Evolutionary conservation across 352 stramenopile species (phyloP), one percentile per base, ranked within the genome.

Genomic region (Globisporangium alternatum): DNA sequence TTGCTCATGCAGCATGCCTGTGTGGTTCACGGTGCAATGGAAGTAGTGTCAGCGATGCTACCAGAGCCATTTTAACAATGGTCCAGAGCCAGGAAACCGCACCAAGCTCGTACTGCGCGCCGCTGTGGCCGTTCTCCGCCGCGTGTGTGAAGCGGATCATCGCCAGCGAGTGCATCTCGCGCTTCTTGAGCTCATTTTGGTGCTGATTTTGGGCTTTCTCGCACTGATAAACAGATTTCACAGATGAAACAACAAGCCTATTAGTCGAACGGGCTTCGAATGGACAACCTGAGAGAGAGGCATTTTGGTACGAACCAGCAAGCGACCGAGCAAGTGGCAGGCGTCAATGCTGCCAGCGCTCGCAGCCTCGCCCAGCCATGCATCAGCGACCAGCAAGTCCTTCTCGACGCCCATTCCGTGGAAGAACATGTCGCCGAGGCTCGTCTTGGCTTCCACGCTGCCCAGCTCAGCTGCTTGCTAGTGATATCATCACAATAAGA

Each of bases 401-500:
- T 70, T 80, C 43, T 88, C 80, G 19, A 78, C 65, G 37, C 72
- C 77, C 5, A 72, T 65, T 1, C 82, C 85, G 15, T 61, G 58
- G 17, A 81, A 68, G 62, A 78, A 72, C 76, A 90, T 89, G 65
- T 87, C 75, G 0, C 80, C 85, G n/a, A 93, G 62, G 39, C 80
- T 90, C 10, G 72, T 67, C 74, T 83, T 86, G 9, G 85, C 83
- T 31, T 75, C 57, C 4, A 65, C 49, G 60, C 70, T 81, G 7
- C 69, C 68, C 41, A 79, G 66, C 30, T 72, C 70, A n/a, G 83
- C 81, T 41, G 84, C 80, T 72, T 78, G 61, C 83, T 91, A 22
- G 22, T 2, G 5, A n/a, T 48, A 56, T 1, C 56, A 25, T 33
- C 35, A 41, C 22, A 25, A 31, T 3, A 44, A 30, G 44, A 44